Evolutionary conservation across 208 protist species (phyloP), one percentile per base, ranked within the genome.

Genomic region (Trypanosoma boissoni): DNA sequence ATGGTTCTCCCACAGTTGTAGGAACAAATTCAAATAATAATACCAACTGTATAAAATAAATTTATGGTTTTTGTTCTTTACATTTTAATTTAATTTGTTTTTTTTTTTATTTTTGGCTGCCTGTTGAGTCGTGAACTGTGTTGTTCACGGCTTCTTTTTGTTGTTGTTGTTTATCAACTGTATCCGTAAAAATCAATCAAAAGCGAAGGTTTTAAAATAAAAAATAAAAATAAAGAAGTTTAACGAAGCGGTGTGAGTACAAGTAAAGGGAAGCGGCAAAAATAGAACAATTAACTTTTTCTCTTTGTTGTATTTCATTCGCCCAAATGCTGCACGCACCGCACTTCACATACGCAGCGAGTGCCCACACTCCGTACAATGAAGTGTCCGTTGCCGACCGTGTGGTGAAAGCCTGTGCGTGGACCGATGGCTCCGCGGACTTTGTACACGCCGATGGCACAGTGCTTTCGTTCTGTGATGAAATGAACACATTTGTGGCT

Each of bases 381-480:
- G 67, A 65, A 9, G 29, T 62, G n/a, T 39, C 57, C 14, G 48
- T 67, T 8, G 57, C 61, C 28, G 68, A 86, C 53, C 54, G 67
- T n/a, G 81, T 94, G 8, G 67, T 84, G 23, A 64, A 70, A 28
- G 83, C 83, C 1, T 76, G 67, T 23, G 76, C 74, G 14, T 94
- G 84, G 83, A 69, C 71, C 23, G 82, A 91, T 46, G 76, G 74
- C 16, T 77, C 73, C 2, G 73, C 70, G 2, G 88, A 94, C 56
- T 91, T 91, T 50, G 56, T 94, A n/a, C 92, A 75, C 58, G 76
- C 66, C n/a, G 88, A 94, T 54, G 82, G 84, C 45, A 87, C 83
- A 10, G 76, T 94, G 1, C 67, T 94, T 16, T 82, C 82, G 12
- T 94, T 94, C 48, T 65, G 71, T 21, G 82, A 94, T 59, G 20